Base-by-base conservation (phyloP, 805 yeast species). In the Metschnikowia lachancei region DNA sequence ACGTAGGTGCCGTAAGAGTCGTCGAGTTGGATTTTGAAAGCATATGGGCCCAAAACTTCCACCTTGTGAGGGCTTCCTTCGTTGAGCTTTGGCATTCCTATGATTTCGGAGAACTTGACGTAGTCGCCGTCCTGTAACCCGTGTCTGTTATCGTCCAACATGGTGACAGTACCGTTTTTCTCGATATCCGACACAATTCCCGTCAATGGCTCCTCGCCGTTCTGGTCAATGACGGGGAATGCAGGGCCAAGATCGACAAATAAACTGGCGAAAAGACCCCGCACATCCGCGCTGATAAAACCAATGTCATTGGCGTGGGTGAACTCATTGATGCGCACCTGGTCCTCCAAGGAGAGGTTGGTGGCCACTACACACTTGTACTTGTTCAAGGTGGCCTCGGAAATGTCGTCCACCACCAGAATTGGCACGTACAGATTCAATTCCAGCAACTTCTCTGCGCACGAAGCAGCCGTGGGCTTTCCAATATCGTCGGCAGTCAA, bases 101-200 rank as follows among this genome's bases (percentile, higher is more conserved):
- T 79, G 31, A 91, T 84, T 67, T 91, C 98, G 12, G 85, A 62
- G 59, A 94, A 90, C 64, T 85, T 87, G 45, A 94, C 96, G 61
- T 70, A 86, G 58, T 87, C 86, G 14, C 97, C 98, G 66, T 89
- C 96, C 72, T 91, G 88, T 45, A 94, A 75, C 16, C 96, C 95
- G 62, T 94, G 99, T 66, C 98, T 83, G 50, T 81, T 83, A 53
- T 89, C 97, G 62, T 87, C 96, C 57, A 92, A 76, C 75, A 87
- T 88, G 17, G 97, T 85, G n/a, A 94, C 97, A 10, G 90, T 85
- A 47, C 98, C 98, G 62, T 87, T 78, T 10, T 71, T 64, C 62
- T 91, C 97, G 50, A 94, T 85, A 62, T 87, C 96, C 1, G 96
- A 86, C 1, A 94, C 87, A 49, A 88, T 85, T 38, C 99, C 98